A percentile compares a stretch with the other conserved stretches of the same genome.
Conservation (phyloP, 768 basidiomycete genomes). For the Suillus discolor region DNA sequence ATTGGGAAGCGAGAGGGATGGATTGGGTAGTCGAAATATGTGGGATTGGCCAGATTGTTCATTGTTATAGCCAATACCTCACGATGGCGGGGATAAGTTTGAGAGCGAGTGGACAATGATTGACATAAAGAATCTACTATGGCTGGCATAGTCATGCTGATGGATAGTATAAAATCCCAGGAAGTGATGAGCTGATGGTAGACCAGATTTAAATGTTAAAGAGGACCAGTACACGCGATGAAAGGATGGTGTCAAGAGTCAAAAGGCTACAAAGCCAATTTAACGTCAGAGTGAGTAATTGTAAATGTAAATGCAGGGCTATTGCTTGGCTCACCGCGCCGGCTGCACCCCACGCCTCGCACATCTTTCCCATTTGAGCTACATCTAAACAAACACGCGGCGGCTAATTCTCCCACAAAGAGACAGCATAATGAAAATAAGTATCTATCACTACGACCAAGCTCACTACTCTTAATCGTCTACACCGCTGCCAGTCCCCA, state of each 20-base stretch:
- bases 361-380: conserved; percentile 7
- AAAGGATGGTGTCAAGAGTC: conserved; percentile 1
- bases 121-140: not conserved
- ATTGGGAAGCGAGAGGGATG: conserved; percentile 34
- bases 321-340: conserved; percentile 5
- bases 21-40: not conserved
- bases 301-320: conserved; percentile 5
- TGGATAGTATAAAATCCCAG: not conserved
- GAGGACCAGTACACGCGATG: not conserved
- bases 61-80: conserved; percentile 6
- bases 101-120: not conserved
- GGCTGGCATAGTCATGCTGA: not conserved
- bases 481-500: not conserved
- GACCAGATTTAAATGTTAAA: conserved; percentile 1
- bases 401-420: conserved; percentile 8
- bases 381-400: conserved; percentile 4
- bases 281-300: not conserved
- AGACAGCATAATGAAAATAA: not conserved
- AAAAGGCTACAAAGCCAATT: not conserved
- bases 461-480: too few relatives aligned
- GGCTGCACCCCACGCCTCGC: conserved; percentile 9
- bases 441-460: too few relatives aligned
- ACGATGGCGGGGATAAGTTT: not conserved
- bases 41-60: not conserved
- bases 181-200: not conserved